Evolutionary conservation across 2,329 filamentous ascomycete genomes (phyloP).

Genomic region (Alternaria sp.): DNA sequence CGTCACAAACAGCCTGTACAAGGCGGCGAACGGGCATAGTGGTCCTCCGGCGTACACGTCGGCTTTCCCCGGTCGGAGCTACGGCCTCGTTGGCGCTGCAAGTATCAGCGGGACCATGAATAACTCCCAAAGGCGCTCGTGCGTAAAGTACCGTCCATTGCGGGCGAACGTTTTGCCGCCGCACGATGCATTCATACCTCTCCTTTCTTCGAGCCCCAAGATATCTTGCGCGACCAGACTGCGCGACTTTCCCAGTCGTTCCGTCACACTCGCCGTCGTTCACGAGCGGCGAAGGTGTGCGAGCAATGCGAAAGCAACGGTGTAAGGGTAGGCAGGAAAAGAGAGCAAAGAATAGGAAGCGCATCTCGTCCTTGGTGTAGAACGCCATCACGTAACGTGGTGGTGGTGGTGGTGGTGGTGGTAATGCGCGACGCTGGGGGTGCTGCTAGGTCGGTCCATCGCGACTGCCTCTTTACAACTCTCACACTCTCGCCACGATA

Average conservation of each 20-base stretch:
- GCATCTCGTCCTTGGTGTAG: slow-evolving; percentile 24
- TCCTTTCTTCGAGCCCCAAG: background rate
- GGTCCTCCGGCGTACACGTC: background rate
- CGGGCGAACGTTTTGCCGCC: background rate
- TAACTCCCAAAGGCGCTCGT: background rate
- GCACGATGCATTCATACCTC: background rate
- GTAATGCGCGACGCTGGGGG: too few relatives aligned
- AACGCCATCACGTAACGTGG: slow-evolving; percentile 22
- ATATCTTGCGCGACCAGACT: background rate
- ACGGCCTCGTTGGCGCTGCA: background rate
- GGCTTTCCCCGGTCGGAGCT: background rate
- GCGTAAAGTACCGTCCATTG: background rate
- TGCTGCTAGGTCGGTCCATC: too few relatives aligned
- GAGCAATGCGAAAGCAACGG: slow-evolving; percentile 18
- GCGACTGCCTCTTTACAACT: too few relatives aligned
- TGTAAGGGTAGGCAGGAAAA: slow-evolving; percentile 37
- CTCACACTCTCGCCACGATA: too few relatives aligned
- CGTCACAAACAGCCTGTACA: background rate
- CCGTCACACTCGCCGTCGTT: too few relatives aligned
- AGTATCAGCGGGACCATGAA: background rate
- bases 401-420: too few relatives aligned
- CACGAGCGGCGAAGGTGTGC: background rate
- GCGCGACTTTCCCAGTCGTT: background rate
- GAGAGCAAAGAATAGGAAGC: slow-evolving; percentile 36
- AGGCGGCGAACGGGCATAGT: background rate